Evolutionary conservation across 2,329 filamentous ascomycete genomes (phyloP).

Genomic region (Trichoderma sp.): DNA sequence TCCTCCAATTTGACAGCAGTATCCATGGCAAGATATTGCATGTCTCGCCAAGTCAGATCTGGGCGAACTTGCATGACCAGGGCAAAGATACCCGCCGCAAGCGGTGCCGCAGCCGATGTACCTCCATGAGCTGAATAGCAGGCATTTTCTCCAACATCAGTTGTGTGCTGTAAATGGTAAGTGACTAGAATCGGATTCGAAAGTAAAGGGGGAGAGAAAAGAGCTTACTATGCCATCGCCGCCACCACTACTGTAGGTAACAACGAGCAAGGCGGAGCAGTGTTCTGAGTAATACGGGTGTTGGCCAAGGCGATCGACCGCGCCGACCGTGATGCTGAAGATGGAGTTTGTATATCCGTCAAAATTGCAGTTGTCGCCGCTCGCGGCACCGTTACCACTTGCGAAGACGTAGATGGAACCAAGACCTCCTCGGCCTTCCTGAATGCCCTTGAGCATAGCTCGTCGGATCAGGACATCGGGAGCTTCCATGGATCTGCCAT

Average conservation of each 20-base stretch:
- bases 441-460: conserved; percentile 89
- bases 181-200: background rate
- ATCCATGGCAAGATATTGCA: conserved; percentile 87
- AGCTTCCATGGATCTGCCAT: conserved; percentile 90
- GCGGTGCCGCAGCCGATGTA: conserved; percentile 90
- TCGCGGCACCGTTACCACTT: conserved; percentile 82
- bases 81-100: conserved; percentile 90
- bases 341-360: conserved; percentile 99
- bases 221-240: conserved; percentile 74
- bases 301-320: conserved; percentile 81
- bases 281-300: conserved; percentile 96
- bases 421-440: conserved; percentile 78
- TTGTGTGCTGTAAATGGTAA: conserved; percentile 67
- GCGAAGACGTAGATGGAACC: conserved; percentile 97
- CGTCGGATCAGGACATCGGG: conserved; percentile 84
- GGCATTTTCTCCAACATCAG: conserved; percentile 80
- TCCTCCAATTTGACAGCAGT: conserved; percentile 79
- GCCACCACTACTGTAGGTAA: conserved; percentile 92
- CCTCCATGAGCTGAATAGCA: conserved; percentile 87
- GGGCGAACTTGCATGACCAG: conserved; percentile 82
- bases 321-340: conserved; percentile 95
- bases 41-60: conserved; percentile 87
- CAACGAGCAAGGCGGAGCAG: conserved; percentile 92
- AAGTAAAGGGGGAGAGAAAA: background rate
- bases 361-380: conserved; percentile 97